Conservation (phyloP, 1,284 basidiomycete genomes). For the Trametes polyzona region DNA sequence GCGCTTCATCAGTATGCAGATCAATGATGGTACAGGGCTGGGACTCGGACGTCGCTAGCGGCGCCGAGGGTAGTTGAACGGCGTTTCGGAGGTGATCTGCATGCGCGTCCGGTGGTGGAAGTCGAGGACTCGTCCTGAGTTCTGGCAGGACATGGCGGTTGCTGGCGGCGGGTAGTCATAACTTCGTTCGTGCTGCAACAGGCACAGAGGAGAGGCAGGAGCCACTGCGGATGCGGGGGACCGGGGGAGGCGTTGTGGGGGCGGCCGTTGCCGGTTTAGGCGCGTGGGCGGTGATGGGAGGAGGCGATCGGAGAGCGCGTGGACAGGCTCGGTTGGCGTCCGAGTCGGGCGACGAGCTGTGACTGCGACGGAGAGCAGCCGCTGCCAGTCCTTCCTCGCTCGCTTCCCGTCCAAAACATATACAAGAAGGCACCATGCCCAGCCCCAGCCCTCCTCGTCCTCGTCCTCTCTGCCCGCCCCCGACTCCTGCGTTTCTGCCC, state of each 20-base stretch:
- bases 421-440: background rate
- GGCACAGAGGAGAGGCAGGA: background rate
- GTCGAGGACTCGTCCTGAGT: too few relatives aligned
- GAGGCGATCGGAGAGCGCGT: background rate
- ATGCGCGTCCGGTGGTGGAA: background rate
- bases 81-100: background rate
- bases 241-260: conserved; percentile 3
- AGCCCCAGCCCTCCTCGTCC: background rate
- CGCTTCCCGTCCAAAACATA: background rate
- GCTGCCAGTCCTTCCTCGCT: background rate
- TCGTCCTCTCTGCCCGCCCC: background rate
- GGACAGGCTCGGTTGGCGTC: background rate
- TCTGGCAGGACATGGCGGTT: background rate
- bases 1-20: background rate
- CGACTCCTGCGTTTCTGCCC: background rate
- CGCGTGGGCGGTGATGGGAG: background rate
- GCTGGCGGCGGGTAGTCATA: background rate
- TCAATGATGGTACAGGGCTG: background rate
- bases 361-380: background rate
- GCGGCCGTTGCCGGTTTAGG: background rate
- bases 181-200: background rate
- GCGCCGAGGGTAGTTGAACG: background rate
- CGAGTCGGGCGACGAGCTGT: background rate
- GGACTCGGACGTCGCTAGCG: background rate
- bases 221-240: conserved; percentile 5